phyloP scores from a whole-genome alignment of 2,329 filamentous ascomycete species.

The Talaromyces sp. region DNA sequence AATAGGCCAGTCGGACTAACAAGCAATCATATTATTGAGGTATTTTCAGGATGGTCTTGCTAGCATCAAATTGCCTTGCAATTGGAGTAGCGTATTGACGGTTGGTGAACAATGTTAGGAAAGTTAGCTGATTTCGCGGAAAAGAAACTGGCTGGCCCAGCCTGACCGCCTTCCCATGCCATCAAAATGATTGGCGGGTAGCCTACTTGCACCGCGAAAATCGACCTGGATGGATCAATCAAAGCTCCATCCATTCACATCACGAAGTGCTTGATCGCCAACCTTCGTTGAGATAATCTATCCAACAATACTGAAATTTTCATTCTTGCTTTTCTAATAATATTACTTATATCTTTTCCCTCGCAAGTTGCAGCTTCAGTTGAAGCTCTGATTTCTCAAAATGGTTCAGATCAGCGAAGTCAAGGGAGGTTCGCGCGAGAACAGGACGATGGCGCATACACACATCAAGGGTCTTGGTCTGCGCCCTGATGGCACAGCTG shows the following conservation, averaged over 20 bases:
- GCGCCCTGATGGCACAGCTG: conserved; percentile 78
- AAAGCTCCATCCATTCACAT: conserved; percentile 8
- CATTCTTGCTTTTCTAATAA: too few species aligned
- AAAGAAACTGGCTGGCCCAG: conserved; percentile 23
- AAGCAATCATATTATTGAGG: background rate
- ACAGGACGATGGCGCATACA: conserved; percentile 92
- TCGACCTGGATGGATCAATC: conserved; percentile 23
- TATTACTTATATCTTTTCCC: background rate
- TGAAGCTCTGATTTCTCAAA: conserved; percentile 29
- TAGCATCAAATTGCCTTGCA: background rate
- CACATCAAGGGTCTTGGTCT: conserved; percentile 96
- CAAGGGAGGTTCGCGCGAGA: conserved; percentile 90
- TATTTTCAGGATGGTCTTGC: background rate
- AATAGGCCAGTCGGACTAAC: conserved; percentile 2
- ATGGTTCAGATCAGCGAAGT: conserved; percentile 94
- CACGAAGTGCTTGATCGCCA: background rate
- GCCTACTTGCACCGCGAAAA: conserved; percentile 31
- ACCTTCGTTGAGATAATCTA: background rate
- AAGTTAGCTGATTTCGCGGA: conserved; percentile 7
- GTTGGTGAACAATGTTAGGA: background rate
- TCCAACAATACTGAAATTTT: background rate
- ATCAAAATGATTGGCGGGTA: conserved; percentile 29
- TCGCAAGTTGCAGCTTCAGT: conserved; percentile 22
- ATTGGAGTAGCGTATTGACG: background rate
- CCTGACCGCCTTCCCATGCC: conserved; percentile 35